These are phyloP conservation scores for Thalassiosira oceanica DNA, from an alignment of 352 stramenopile genomes.

Conservation along the genomic window DNA sequence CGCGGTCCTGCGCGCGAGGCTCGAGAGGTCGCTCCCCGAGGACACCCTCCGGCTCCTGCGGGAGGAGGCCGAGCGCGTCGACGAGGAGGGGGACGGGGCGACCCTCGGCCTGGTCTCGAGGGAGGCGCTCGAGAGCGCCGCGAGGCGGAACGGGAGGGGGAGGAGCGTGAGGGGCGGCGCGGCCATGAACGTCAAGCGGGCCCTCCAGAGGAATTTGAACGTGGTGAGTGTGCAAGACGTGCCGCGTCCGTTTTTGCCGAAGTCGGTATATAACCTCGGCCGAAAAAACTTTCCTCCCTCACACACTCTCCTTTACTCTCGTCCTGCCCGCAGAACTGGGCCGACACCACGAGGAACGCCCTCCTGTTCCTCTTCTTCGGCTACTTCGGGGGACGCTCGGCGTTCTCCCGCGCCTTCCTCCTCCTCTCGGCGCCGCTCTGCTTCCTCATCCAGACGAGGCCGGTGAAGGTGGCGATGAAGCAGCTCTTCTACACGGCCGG, in stretches of 20 bases:
- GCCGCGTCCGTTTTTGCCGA: too few species aligned
- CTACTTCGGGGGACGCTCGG: slow-evolving; percentile 67
- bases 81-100: slow-evolving; percentile 27
- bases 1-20: slow-evolving; percentile 37
- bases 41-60: slow-evolving; percentile 30
- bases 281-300: too few species aligned
- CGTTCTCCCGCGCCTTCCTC: slow-evolving; percentile 56
- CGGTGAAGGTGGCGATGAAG: slow-evolving; percentile 72
- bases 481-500: slow-evolving; percentile 69
- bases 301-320: too few species aligned
- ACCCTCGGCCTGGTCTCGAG: slow-evolving; percentile 31
- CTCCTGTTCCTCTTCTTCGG: slow-evolving; percentile 79
- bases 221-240: too few species aligned
- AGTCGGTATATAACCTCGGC: too few species aligned
- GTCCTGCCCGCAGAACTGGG: too few species aligned
- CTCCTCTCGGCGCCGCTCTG: slow-evolving; percentile 62
- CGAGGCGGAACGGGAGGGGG: slow-evolving; percentile 1
- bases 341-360: slow-evolving; percentile 66
- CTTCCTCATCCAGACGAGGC: slow-evolving; percentile 71
- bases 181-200: slow-evolving; percentile 50
- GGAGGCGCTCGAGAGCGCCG: background rate
- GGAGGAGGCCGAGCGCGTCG: slow-evolving; percentile 27
- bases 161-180: slow-evolving; percentile 46
- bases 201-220: slow-evolving; percentile 71
- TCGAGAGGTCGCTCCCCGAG: slow-evolving; percentile 27